These are phyloP conservation scores for Erythrophleum ivorense DNA, from an alignment of 331 rosid species.

Conservation along the genomic window DNA sequence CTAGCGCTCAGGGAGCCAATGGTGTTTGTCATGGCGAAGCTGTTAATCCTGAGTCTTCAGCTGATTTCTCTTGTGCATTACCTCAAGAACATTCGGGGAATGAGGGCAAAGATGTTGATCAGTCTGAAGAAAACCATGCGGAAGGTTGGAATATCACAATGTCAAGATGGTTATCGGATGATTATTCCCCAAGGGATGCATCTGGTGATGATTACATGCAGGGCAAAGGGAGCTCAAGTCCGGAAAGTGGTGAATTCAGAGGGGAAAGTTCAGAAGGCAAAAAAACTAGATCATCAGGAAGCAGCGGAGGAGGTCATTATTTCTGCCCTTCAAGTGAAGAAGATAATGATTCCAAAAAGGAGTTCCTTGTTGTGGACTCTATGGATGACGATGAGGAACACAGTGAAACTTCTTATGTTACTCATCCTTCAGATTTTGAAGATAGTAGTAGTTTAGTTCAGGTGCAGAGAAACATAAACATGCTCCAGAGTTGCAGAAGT, in stretches of 20 bases:
- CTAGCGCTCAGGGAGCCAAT: not conserved
- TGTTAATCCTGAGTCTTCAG: slow-evolving; percentile 5
- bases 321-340: slow-evolving; percentile 42
- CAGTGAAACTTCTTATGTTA: slow-evolving; percentile 16
- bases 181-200: slow-evolving; percentile 46
- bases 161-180: slow-evolving; percentile 79
- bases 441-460: slow-evolving; percentile 36
- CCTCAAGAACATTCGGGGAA: not conserved
- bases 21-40: not conserved
- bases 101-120: not conserved
- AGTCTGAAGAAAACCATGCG: slow-evolving; percentile 35
- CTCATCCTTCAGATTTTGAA: slow-evolving; percentile 44
- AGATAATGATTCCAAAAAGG: slow-evolving; percentile 41
- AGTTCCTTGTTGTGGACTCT: not conserved
- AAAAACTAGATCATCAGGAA: slow-evolving; percentile 48
- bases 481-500: slow-evolving; percentile 78
- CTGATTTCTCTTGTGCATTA: slow-evolving; percentile 24
- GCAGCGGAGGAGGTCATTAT: slow-evolving; percentile 46
- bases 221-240: slow-evolving; percentile 41
- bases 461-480: slow-evolving; percentile 53
- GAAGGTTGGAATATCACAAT: slow-evolving; percentile 47
- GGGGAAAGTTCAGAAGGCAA: slow-evolving; percentile 49
- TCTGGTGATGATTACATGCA: slow-evolving; percentile 40
- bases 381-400: slow-evolving; percentile 41
- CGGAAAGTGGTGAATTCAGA: slow-evolving; percentile 60